These are phyloP conservation scores for Sporothrix euskadiensis DNA, from an alignment of 2,329 filamentous ascomycete genomes.

Conservation along the genomic window DNA sequence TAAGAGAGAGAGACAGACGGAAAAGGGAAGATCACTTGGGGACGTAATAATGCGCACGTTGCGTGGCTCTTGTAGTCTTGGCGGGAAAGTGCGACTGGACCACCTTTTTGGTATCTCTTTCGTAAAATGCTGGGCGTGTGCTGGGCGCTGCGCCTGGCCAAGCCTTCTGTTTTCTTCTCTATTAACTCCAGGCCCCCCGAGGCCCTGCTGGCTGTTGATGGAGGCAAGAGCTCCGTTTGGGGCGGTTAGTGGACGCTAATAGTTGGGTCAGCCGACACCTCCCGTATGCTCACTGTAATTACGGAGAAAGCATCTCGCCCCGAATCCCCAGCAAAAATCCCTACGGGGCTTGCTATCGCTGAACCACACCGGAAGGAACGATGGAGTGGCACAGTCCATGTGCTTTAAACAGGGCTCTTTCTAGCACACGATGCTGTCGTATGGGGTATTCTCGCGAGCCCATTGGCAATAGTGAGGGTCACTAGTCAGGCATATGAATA, in stretches of 20 bases:
- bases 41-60: slow-evolving; percentile 10
- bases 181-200: neutral
- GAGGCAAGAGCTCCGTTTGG: neutral
- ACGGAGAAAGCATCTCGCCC: neutral
- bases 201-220: neutral
- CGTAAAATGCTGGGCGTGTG: neutral
- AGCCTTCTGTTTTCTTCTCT: neutral
- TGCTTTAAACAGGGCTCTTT: neutral
- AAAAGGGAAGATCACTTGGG: slow-evolving; percentile 19
- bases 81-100: slow-evolving; percentile 2
- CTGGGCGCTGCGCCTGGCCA: neutral
- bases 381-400: neutral
- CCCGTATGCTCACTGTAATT: neutral
- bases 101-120: neutral
- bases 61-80: slow-evolving; percentile 10
- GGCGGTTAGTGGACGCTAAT: slow-evolving; percentile 5
- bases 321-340: neutral
- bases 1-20: neutral
- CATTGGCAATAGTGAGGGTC: neutral
- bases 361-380: neutral
- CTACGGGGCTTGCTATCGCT: neutral
- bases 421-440: neutral
- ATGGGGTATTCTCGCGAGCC: neutral
- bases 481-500: neutral
- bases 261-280: slow-evolving; percentile 9